Evolutionary conservation across 2,329 filamentous ascomycete species (phyloP).

Genomic region (Alternaria sp.): DNA sequence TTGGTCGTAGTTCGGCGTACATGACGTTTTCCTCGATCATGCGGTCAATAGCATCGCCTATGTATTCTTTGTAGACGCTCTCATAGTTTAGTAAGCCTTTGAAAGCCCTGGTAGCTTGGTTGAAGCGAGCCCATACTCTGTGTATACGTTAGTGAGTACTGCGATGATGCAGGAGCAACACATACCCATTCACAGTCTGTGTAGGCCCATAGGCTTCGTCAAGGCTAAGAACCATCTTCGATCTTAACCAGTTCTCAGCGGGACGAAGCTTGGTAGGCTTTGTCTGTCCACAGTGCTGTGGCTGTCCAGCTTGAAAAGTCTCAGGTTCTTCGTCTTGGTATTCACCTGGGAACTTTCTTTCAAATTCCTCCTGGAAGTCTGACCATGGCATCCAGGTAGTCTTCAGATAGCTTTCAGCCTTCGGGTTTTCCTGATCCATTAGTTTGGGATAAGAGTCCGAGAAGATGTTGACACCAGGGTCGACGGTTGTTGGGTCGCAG

Average conservation of each 20-base stretch:
- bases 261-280: slow-evolving; percentile 18
- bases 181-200: slow-evolving; percentile 62
- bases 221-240: slow-evolving; percentile 68
- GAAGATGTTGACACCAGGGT: slow-evolving; percentile 55
- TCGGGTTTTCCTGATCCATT: neutral
- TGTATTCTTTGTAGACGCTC: slow-evolving; percentile 67
- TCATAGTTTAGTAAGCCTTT: slow-evolving; percentile 75
- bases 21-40: slow-evolving; percentile 71
- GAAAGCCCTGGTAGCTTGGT: slow-evolving; percentile 72
- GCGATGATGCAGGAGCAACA: neutral
- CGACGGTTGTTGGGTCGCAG: slow-evolving; percentile 35
- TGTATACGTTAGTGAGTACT: neutral
- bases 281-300: slow-evolving; percentile 24
- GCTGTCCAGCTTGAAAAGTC: slow-evolving; percentile 6
- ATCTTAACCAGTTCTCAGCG: slow-evolving; percentile 62
- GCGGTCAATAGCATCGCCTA: slow-evolving; percentile 63
- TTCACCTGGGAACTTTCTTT: slow-evolving; percentile 31
- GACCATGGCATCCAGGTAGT: slow-evolving; percentile 55
- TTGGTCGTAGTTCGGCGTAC: slow-evolving; percentile 74
- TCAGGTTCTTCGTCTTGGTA: slow-evolving; percentile 15
- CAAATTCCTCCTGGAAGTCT: slow-evolving; percentile 52
- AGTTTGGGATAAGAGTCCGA: slow-evolving; percentile 52
- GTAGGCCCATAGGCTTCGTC: slow-evolving; percentile 63
- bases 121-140: slow-evolving; percentile 67
- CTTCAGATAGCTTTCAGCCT: neutral